Base-by-base conservation (phyloP, 129 eudicot genomes). In the Chrysanthemum lavandulifolium region DNA sequence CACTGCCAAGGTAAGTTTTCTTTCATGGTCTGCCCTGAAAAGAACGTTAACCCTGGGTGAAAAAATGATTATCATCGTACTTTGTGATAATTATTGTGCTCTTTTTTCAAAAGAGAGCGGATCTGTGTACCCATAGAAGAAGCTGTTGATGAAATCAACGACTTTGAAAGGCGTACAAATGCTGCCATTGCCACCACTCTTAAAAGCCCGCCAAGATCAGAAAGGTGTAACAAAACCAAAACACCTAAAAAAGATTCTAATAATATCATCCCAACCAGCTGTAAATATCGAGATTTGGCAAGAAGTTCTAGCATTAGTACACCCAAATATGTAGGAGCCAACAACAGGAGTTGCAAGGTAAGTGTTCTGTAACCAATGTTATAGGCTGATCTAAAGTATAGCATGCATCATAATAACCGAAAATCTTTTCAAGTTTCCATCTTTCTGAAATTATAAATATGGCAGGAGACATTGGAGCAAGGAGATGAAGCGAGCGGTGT, bases 241-340 rank as follows among this genome's bases (percentile, higher is more conserved):
- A 72, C 75, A 13, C 31, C 61, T 6, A 71, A 74, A 54, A 60
- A 61, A 51, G 84, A 73, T 69, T 59, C 56, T 65, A 69, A 64
- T 13, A 60, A 61, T 51, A 71, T 64, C 74, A 71, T 64, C 74
- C 83, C 84, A 69, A 82, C 78, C 68, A 78, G 81, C 36, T 33
- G 53, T 23, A 85, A 81, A 61, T 79, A 68, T 61, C 76, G 84
- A 71, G 64, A 85, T 78, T 65, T 87, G 74, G 48, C 82, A 36
- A 87, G 93, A 75, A 87, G 95, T 77, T 72, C 85, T 71, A 82
- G 91, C 76, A 88, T 84, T 71, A 86, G 82, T 78, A 88, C 92
- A 69, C 91, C 96, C 77, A 84, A 75, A 73, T 86, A 84, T 78
- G 80, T 87, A 79, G 95, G 85, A 50, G 81, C 84, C 60, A 73